Base-by-base conservation (phyloP, 1,284 basidiomycete genomes). In the Leccinum subrobustum region DNA sequence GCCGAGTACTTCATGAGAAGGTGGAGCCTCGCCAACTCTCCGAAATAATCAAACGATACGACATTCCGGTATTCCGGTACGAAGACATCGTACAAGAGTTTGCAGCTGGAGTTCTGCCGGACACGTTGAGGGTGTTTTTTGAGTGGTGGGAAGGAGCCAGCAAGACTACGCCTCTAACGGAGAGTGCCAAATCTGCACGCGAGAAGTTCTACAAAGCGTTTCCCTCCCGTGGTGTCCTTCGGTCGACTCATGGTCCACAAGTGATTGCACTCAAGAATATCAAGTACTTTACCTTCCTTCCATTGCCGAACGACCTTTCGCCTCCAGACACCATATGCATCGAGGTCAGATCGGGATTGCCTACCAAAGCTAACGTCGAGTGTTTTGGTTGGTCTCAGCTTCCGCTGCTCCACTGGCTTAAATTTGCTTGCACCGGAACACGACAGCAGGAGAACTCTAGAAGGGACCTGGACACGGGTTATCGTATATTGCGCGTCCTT, bases 61-160 rank as follows among this genome's bases (percentile, higher is more conserved):
- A 92, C 67, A 82, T 98, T 12, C 85, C 83, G 57, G 79, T 84
- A 7, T 88, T 96, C 64, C 84, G 83, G 0, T 92, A 96, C 68
- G 79, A 84, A 20, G 96, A 98, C 71, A 91, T 98, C 12, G 77
- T 96, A 57, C 75, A 79, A 42, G 93, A 96, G 73, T 81, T 99
- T 6, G 80, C 81, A 74, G 79, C 0, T 79, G 92, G 18, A 87
- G 94, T 97, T 29, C 74, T 77, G 0, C 84, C 91, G 60, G 75
- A 80, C 6, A 92, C 96, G 75, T 88, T 93, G 81, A 76, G 87
- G 16, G 85, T 85, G 1, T 95, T 92, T 73, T 77, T 98, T 67
- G 82, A 83, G 59, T 99, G 96, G 96, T 97, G 95, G 92, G 83
- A 91, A 23, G 57, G 11, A 2, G 9, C 20, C 7, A 27, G 6